Evolutionary conservation across 257 asterid genomes (phyloP).

Genomic region (Gynochthodes officinalis): DNA sequence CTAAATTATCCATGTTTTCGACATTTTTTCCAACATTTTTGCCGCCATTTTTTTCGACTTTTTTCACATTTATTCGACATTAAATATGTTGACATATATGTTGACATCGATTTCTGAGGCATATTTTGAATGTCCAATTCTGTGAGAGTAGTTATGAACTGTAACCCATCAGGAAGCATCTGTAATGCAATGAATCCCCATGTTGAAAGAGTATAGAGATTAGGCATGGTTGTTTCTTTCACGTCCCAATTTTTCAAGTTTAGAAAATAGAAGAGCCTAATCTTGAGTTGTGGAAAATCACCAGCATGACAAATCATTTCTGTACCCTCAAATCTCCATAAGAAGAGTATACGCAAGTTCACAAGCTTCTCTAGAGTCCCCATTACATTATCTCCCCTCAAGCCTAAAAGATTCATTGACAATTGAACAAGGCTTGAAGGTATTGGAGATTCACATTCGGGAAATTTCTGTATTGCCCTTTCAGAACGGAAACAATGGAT

Average conservation of each 20-base stretch:
- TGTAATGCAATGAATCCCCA: conserved; percentile 2
- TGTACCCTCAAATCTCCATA: conserved; percentile 5
- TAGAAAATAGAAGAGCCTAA: conserved; percentile 19
- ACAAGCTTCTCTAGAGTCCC: no score
- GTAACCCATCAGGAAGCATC: conserved; percentile 9
- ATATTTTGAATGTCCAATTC: neutral
- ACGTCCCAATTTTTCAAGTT: conserved; percentile 8
- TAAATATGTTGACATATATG: no score
- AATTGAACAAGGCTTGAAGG: conserved; percentile 13
- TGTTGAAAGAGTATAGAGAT: conserved; percentile 17
- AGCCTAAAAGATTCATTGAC: conserved; percentile 10
- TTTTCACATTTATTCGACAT: no score
- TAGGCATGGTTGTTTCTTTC: conserved; percentile 19
- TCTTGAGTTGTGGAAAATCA: conserved; percentile 21
- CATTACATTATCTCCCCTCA: no score
- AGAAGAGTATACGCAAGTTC: no score
- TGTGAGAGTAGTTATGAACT: neutral
- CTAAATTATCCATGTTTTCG: no score
- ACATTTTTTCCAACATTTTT: no score
- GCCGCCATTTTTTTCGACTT: no score
- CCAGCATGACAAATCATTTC: neutral
- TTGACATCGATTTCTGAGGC: no score
- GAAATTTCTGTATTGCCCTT: no score
- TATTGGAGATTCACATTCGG: neutral
- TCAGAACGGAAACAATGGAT: no score